Percentiles rank a stretch among this genome's conserved stretches.
phyloP scores from a whole-genome alignment of 495 filamentous ascomycete species.

The Pyrenopolyporus hunteri region DNA sequence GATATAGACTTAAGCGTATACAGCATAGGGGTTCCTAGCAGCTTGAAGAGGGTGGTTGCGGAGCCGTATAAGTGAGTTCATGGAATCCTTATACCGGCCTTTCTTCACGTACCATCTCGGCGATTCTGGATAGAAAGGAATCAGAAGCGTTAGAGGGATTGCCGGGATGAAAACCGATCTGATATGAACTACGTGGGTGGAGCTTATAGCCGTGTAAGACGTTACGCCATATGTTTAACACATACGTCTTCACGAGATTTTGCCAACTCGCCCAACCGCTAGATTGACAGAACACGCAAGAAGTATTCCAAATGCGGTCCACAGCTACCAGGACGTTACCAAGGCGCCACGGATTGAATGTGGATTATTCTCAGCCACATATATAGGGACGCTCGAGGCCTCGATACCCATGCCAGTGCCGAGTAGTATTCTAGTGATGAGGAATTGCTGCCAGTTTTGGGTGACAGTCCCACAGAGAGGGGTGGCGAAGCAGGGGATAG shows the following conservation, averaged over 20 bases:
- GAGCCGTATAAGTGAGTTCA: constrained; percentile 63
- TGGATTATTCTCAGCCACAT: constrained; percentile 66
- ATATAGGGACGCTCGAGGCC: constrained; percentile 66
- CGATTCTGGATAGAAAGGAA: constrained; percentile 72
- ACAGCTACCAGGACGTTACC: constrained; percentile 69
- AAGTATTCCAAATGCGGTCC: constrained; percentile 65
- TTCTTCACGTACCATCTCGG: constrained; percentile 74
- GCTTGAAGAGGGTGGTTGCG: constrained; percentile 66
- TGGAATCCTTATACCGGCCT: constrained; percentile 59
- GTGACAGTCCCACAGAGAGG: constrained; percentile 62
- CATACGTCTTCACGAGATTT: constrained; percentile 61
- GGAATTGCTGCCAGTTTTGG: constrained; percentile 65
- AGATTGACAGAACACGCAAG: constrained; percentile 67
- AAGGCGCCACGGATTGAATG: constrained; percentile 66
- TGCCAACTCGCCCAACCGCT: constrained; percentile 59
- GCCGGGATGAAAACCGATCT: constrained; percentile 75
- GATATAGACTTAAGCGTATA: constrained; percentile 63
- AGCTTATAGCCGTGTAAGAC: background rate
- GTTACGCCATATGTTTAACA: background rate
- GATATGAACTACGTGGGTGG: constrained; percentile 53
- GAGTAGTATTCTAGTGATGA: constrained; percentile 62
- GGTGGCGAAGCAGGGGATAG: constrained; percentile 63
- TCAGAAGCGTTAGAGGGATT: constrained; percentile 64
- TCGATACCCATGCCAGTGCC: constrained; percentile 73
- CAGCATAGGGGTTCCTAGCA: constrained; percentile 68